Base-by-base conservation (phyloP, 345 rosid species). In the Aurinia saxatilis region DNA sequence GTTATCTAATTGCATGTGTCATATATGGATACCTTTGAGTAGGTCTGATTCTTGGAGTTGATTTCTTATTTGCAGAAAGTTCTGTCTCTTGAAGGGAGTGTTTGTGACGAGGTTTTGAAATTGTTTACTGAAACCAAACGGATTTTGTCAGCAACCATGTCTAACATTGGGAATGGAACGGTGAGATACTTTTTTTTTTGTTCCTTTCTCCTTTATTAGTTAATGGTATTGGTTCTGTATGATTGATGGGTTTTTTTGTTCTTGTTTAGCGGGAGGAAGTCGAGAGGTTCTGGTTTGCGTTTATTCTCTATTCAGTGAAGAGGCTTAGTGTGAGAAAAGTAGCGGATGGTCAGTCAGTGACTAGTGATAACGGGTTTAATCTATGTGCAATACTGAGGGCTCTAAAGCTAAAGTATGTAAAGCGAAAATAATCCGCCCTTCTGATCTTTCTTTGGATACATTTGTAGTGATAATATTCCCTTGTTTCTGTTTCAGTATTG, bases 211-310 rank as follows among this genome's bases (percentile, higher is more conserved):
- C 10, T 56, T 30, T 40, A 14, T 36, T 47, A 34, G 66, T 60
- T 37, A 64, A 54, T 34, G 10, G 38, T 56, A n/a, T 53, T 67
- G 4, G 81, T 60, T 60, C 63, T 15, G 10, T 38, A 3, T 30
- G 48, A 33, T 33, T 60, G 5, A 52, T 14, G 11, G 25, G 34
- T 29, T 46, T 45, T 21, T 29, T 46, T 31, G 0, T 66, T 50
- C 65, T 50, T 38, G 42, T 70, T 38, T 71, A 89, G 98, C 72
- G 59, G 38, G 98, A 92, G 69, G 98, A 92, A 77, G 90, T 83
- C 7, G 97, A 87, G 61, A 80, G 84, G 70, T 89, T 74, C 73
- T 89, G 93, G 95, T 85, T 81, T 74, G 88, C 97, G 0, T 89
- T 89, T 66, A 79, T 92, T 38, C 72, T 79, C 29, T 92, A 68